Conservation (phyloP, 768 basidiomycete genomes). For the Multifurca ochricompacta region DNA sequence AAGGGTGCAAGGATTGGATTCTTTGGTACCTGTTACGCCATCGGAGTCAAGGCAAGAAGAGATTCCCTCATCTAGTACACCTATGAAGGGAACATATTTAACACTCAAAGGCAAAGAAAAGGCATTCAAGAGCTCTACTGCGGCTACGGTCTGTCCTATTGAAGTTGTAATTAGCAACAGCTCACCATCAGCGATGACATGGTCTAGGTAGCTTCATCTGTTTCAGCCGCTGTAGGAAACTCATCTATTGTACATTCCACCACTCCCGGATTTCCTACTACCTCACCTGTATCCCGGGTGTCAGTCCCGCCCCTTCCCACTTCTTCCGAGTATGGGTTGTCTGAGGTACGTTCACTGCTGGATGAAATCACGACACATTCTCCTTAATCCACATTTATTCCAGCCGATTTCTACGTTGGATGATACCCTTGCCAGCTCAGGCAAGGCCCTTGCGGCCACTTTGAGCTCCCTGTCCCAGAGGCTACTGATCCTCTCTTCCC, state of each 20-base stretch:
- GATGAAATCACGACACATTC: neutral
- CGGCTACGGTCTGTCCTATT: neutral
- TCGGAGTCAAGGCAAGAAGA: neutral
- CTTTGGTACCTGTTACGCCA: conserved; percentile 1
- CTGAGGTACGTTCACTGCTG: neutral
- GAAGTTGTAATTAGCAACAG: neutral
- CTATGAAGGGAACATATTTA: neutral
- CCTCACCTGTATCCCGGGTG: neutral
- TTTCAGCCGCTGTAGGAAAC: neutral
- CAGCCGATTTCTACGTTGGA: neutral
- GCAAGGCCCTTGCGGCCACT: conserved; percentile 9
- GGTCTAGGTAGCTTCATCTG: neutral
- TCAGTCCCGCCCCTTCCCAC: neutral
- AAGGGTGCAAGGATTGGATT: conserved; percentile 4
- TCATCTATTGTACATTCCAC: neutral
- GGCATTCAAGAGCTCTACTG: neutral
- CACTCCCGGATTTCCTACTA: neutral
- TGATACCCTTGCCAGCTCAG: neutral
- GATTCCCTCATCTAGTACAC: neutral
- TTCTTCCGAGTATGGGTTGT: neutral
- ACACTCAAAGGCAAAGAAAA: conserved; percentile 9
- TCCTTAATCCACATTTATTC: neutral
- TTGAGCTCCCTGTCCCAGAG: conserved; percentile 14
- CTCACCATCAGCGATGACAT: neutral
- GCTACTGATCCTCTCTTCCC: conserved; percentile 8